These are phyloP conservation scores for Grosmannia huntii DNA, from an alignment of 2,329 filamentous ascomycete genomes.

Conservation along the genomic window DNA sequence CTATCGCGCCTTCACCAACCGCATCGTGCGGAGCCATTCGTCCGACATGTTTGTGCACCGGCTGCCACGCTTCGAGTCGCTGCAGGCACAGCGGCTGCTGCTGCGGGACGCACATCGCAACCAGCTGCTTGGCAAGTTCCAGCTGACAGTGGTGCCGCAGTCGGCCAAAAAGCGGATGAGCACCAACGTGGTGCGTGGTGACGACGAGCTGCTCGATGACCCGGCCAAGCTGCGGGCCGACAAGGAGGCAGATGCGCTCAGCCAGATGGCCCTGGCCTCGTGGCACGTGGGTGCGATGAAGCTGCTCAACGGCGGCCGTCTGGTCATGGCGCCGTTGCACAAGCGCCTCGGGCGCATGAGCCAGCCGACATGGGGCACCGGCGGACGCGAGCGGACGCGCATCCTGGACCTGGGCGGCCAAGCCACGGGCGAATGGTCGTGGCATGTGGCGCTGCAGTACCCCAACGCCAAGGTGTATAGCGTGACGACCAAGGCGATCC, in stretches of 20 bases:
- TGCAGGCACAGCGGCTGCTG: slow-evolving; percentile 71
- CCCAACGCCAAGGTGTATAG: slow-evolving; percentile 81
- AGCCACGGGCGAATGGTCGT: slow-evolving; percentile 84
- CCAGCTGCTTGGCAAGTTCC: slow-evolving; percentile 74
- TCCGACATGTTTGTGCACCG: slow-evolving; percentile 76
- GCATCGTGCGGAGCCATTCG: slow-evolving; percentile 50
- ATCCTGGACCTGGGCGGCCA: slow-evolving; percentile 83
- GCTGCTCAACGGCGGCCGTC: slow-evolving; percentile 49
- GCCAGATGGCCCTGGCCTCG: slow-evolving; percentile 50
- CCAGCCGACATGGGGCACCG: slow-evolving; percentile 39
- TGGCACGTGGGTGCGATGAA: slow-evolving; percentile 52
- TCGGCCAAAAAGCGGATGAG: slow-evolving; percentile 59
- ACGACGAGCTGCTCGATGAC: slow-evolving; percentile 50
- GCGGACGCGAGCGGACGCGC: slow-evolving; percentile 39
- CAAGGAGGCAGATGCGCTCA: slow-evolving; percentile 68
- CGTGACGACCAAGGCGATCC: slow-evolving; percentile 58
- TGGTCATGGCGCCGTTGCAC: slow-evolving; percentile 51
- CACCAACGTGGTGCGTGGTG: slow-evolving; percentile 61
- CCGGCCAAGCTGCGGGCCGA: slow-evolving; percentile 52
- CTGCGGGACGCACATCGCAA: slow-evolving; percentile 61
- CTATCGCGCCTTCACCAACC: slow-evolving; percentile 73
- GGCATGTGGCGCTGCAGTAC: slow-evolving; percentile 80
- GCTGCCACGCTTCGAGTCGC: slow-evolving; percentile 71
- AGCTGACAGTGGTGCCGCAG: slow-evolving; percentile 56
- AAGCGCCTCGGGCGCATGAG: slow-evolving; percentile 44